Base-by-base conservation (phyloP, 164 flowering plant genomes). In the Umbellularia californica region DNA sequence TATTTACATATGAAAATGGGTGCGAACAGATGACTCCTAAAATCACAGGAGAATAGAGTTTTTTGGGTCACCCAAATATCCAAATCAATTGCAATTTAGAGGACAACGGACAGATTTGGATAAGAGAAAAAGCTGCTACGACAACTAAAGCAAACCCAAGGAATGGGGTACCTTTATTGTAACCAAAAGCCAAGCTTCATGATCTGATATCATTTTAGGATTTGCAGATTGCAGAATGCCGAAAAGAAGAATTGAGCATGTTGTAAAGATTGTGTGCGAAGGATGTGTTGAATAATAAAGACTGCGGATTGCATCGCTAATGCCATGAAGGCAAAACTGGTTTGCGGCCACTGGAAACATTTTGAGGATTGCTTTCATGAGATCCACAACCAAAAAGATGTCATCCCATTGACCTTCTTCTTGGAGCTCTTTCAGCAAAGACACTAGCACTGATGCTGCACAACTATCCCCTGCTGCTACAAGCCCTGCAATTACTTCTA, bases 291-390 rank as follows among this genome's bases (percentile, higher is more conserved):
- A 73, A 73, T 76, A 70, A 68, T 72, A 80, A 68, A 87, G 75
- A 76, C n/a, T 78, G 22, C 72, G 86, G 66, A 94, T 77, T 51
- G 90, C 87, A 72, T 73, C 81, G 70, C 81, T 82, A 55, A 95
- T 77, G 62, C 94, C 97, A 81, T 88, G 79, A 76, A 83, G 52
- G 81, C 90, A 91, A 69, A 95, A 83, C 30, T 88, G 90, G 79
- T 87, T 83, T 74, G 98, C 85, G 74, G 90, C 86, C 77, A 74
- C 70, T 71, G 99, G 97, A 78, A 69, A 76, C 12, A 84, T 84
- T 76, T 80, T 77, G 68, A 90, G 73, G 50, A 88, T 83, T 69
- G 65, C 47, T 69, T 70, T 55, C 74, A 92, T 79, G 70, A 84
- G 75, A 81, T 86, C 83, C 65, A 92, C 5, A 41, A 89, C 82